Evolutionary conservation across 257 asterid species (phyloP), one percentile per base, ranked within the genome.

Genomic region (Fraxinus anomala): DNA sequence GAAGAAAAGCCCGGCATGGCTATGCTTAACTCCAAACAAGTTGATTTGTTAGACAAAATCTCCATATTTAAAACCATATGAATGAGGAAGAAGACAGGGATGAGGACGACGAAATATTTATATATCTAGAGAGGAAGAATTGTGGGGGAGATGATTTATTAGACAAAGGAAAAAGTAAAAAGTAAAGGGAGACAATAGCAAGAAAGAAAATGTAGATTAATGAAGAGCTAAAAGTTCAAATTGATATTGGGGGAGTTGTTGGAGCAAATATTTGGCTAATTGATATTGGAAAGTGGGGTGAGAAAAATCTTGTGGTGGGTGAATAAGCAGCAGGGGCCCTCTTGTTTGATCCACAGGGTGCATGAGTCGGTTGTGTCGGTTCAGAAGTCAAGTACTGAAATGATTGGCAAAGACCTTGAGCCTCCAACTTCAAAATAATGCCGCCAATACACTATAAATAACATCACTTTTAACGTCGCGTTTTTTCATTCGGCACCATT

Each of bases 1-100:
- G 96, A 90, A 81, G 91, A 81, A 67, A 86, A 85, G 73, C 91
- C 90, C 0, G 93, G 95, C 68, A 91, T 85, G 67, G 97, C 89
- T 30, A 90, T 93, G 69, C 87, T 85, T 74, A 93, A 76, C 79
- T 93, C 97, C 84, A 93, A 79, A 73, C 82, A 78, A 28, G 89
- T 74, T 68, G 84, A 85, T 80, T 36, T 78, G 56, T 77, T 44
- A 14, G 86, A 81, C 24, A 76, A 77, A 69, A 74, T 40, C 77
- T 86, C 90, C 96, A 90, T 89, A 69, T 33, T 6, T 65, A 68
- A 21, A 23, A 54, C 49, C 31, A 61, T 1, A 23, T 24, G 21
- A 31, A 39, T 4, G 10, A 66, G 61, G 34, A 31, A 49, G 79
- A 56, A 54, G 70, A 28, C 26, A 26, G 59, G 54, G 40, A 42